Evolutionary conservation across 2,329 filamentous ascomycete species (phyloP).

Genomic region (Xylaria sp.): DNA sequence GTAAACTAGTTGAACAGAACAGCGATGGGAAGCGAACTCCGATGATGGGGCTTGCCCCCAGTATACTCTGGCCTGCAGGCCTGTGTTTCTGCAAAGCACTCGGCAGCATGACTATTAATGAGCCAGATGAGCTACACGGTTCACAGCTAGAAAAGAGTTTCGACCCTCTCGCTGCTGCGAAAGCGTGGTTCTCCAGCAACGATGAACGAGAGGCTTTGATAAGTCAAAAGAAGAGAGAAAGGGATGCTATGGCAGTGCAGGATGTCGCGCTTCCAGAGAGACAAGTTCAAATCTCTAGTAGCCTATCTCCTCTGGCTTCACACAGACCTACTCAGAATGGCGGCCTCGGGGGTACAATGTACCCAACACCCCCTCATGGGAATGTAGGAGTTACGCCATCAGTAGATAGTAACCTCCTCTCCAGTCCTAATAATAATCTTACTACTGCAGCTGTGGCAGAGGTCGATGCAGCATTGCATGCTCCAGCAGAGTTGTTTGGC

Average conservation of each 20-base stretch:
- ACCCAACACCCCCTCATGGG: constrained; percentile 75
- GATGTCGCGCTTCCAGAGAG: constrained; percentile 57
- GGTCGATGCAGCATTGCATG: constrained; percentile 51
- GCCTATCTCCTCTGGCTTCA: constrained; percentile 63
- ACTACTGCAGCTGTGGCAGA: constrained; percentile 51
- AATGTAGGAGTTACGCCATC: constrained; percentile 65
- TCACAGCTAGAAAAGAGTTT: constrained; percentile 56
- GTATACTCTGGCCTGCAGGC: constrained; percentile 65
- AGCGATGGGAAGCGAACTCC: constrained; percentile 57
- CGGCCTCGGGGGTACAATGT: constrained; percentile 66
- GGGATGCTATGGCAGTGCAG: constrained; percentile 55
- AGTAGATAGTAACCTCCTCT: constrained; percentile 64
- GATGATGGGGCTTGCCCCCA: constrained; percentile 51
- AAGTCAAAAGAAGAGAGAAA: constrained; percentile 62
- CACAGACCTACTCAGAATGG: constrained; percentile 61
- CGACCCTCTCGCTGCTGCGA: constrained; percentile 62
- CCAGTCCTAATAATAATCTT: constrained; percentile 64
- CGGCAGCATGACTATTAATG: constrained; percentile 55
- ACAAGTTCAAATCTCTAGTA: constrained; percentile 58
- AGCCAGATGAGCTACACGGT: constrained; percentile 54
- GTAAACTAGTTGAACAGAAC: constrained; percentile 57
- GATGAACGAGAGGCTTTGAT: constrained; percentile 61
- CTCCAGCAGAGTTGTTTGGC: constrained; percentile 48
- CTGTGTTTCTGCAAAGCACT: constrained; percentile 64
- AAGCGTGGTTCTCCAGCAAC: constrained; percentile 59